Evolutionary conservation across 768 basidiomycete genomes (phyloP), one percentile per base, ranked within the genome.

Genomic region (Melanogaster broomeanus): DNA sequence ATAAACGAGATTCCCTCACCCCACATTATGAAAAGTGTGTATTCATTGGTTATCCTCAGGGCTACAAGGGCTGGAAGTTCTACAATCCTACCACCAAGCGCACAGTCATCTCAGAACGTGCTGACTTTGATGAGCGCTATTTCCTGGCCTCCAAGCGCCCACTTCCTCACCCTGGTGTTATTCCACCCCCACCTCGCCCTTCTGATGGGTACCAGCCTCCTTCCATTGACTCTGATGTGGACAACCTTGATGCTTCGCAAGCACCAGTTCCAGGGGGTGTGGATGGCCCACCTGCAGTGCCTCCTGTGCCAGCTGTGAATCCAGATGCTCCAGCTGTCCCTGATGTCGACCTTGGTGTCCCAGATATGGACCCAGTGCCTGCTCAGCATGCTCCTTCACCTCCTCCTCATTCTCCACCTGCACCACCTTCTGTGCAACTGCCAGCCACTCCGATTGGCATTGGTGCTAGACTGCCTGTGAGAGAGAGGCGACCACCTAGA

Each of bases 41-140:
- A 1, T 71, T 74, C 33, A 64, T 76, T 45, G 71, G 75, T 2
- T 77, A 75, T 48, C 58, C 62, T 19, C 39, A 40, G n/a, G n/a
- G n/a, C n/a, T n/a, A n/a, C n/a, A n/a, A n/a, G n/a, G n/a, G n/a
- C n/a, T n/a, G 42, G 25, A 45, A 59, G 16, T 70, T 70, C 53
- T 75, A 67, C 25, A 53, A 75, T 43, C 48, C 49, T 3, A 45
- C 37, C 12, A 68, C 63, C 2, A 54, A 60, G 41, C 63, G 60
- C 54, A 51, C 59, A 6, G 49, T 70, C 13, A 68, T 71, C 34
- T 65, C 60, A 34, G 54, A 59, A 19, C 41, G 53, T 37, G 69
- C 68, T 43, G 59, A 64, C 9, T 72, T 72, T 55, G 69, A 75
- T 58, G 71, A 73, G 42, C 25, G 60, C 3, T 51, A 55, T 42